Evolutionary conservation across 768 basidiomycete genomes (phyloP), one percentile per base, ranked within the genome.

Genomic region (Inosperma sp.): DNA sequence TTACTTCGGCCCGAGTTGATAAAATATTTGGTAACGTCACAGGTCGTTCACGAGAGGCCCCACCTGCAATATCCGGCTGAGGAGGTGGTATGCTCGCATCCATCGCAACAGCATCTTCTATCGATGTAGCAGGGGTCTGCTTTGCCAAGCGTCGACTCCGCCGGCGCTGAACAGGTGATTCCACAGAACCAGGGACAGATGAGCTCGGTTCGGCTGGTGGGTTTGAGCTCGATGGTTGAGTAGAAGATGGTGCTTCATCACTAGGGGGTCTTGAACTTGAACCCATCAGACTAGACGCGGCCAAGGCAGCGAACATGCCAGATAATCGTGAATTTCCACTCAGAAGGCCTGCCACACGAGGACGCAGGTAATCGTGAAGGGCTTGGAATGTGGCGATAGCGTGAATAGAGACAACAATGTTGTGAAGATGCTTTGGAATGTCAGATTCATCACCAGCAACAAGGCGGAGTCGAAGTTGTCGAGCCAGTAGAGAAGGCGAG

Each of bases 361-460:
- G 95, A 1, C 93, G 86, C 10, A 98, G 80, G 65, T 97, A 99
- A 65, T 96, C 94, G 61, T 96, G 91, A 25, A 98, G 77, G 1
- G 95, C 93, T 65, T 96, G 93, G 79, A 98, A 93, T 1, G 93
- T 97, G 1, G 96, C 95, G 55, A 98, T 96, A 5, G 94, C 95
- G 63, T 98, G 95, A 54, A 98, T 98, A 6, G 94, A 97, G 17
- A 98, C 90, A 31, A 93, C 90, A 62, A 98, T 89, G 58, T 91
- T 93, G 61, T 87, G 87, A 27, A 90, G 72, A 62, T 80, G 86
- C 48, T 86, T 83, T 14, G 96, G 95, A 17, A 95, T 80, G 57
- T 93, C 93, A 0, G 88, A 82, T 27, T 88, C 90, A 46, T 96
- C 92, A 8, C 85, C 85, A 1, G 93, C 92, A n/a, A 90, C 78